Percentiles rank a stretch among this genome's conserved stretches.
These are phyloP conservation scores for Psilocybe cyanescens DNA, from an alignment of 768 basidiomycete genomes.

Conservation along the genomic window DNA sequence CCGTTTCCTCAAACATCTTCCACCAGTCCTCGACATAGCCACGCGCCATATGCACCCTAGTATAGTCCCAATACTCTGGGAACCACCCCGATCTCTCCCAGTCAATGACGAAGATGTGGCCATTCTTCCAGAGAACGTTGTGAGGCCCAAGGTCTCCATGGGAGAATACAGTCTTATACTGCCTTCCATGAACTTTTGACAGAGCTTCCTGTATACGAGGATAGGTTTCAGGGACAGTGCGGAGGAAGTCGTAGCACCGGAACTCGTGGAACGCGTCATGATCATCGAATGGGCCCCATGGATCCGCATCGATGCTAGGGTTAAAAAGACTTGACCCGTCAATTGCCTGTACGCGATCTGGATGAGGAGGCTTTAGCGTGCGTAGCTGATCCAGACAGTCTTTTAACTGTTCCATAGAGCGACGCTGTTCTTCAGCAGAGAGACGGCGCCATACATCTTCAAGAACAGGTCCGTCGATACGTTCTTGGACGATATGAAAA, in stretches of 20 bases:
- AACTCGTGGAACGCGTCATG: background rate
- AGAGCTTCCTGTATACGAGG: background rate
- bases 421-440: slow-evolving; percentile 2
- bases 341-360: background rate
- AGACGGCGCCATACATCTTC: slow-evolving; percentile 17
- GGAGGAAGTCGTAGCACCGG: background rate
- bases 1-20: slow-evolving; percentile 2
- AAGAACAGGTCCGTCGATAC: slow-evolving; percentile 14
- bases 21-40: slow-evolving; percentile 4
- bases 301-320: background rate
- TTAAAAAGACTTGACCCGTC: background rate
- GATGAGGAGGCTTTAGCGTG: slow-evolving; percentile 13
- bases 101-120: slow-evolving; percentile 17
- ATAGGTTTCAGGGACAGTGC: background rate
- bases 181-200: slow-evolving; percentile 1
- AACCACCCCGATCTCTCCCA: slow-evolving; percentile 22
- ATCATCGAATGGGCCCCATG: background rate
- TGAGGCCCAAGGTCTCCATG: slow-evolving; percentile 23
- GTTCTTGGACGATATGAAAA: slow-evolving; percentile 19
- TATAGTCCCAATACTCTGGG: slow-evolving; percentile 22
- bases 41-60: slow-evolving; percentile 5
- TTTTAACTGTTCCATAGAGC: slow-evolving; percentile 16
- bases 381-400: slow-evolving; percentile 18
- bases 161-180: slow-evolving; percentile 16
- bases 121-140: slow-evolving; percentile 19